Conservation (phyloP, 2,329 filamentous ascomycete genomes). For the Akanthomyces muscarius region DNA sequence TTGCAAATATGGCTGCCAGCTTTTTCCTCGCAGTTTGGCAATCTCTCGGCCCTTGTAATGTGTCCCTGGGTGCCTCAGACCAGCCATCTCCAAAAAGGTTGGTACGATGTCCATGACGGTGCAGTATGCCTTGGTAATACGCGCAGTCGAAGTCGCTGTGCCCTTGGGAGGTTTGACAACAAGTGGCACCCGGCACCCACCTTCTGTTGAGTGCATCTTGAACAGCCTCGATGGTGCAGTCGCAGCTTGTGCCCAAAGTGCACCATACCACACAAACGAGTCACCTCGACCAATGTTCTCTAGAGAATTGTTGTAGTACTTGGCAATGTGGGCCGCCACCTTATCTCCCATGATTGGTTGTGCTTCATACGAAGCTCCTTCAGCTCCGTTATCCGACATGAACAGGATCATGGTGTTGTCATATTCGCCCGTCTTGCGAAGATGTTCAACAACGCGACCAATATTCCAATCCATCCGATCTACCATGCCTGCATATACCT, state of each 20-base stretch:
- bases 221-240: constrained; percentile 37
- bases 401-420: constrained; percentile 63
- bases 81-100: constrained; percentile 41
- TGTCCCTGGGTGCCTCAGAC: constrained; percentile 32
- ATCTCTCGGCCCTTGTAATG: constrained; percentile 42
- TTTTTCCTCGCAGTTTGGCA: constrained; percentile 45
- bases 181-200: constrained; percentile 50
- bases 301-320: constrained; percentile 42
- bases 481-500: constrained; percentile 61
- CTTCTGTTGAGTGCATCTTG: constrained; percentile 41
- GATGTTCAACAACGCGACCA: constrained; percentile 54
- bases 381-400: constrained; percentile 60
- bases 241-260: constrained; percentile 44
- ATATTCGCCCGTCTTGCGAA: constrained; percentile 51
- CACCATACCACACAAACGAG: constrained; percentile 57
- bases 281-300: constrained; percentile 53
- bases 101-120: constrained; percentile 43
- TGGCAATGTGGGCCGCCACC: constrained; percentile 51
- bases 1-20: constrained; percentile 17
- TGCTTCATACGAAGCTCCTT: constrained; percentile 55
- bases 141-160: neutral
- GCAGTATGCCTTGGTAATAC: constrained; percentile 24
- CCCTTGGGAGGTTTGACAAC: constrained; percentile 32
- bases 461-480: constrained; percentile 58
- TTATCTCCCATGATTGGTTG: constrained; percentile 52